These are phyloP conservation scores for Aspergillus candidus DNA, from an alignment of 2,329 filamentous ascomycete species.

Conservation along the genomic window DNA sequence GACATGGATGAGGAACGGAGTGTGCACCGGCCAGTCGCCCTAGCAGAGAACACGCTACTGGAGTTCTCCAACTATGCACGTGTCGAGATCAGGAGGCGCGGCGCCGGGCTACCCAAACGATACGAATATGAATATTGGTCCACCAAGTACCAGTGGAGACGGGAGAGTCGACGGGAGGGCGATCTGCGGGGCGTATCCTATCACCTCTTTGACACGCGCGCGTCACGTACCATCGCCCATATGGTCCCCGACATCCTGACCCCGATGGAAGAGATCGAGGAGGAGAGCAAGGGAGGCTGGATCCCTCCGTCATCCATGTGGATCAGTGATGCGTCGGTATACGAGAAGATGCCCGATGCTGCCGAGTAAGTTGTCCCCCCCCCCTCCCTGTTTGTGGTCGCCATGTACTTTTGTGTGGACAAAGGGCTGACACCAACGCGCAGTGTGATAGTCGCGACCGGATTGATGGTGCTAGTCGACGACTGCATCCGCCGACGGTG, in stretches of 20 bases:
- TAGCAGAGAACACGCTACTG: constrained; percentile 76
- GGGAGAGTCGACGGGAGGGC: constrained; percentile 62
- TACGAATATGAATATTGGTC: constrained; percentile 97
- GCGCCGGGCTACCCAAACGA: constrained; percentile 60
- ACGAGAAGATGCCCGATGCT: constrained; percentile 67
- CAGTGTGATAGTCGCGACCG: constrained; percentile 84
- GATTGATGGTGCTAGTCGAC: constrained; percentile 79
- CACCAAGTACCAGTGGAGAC: constrained; percentile 75
- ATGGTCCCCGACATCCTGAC: constrained; percentile 76
- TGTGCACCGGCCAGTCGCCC: constrained; percentile 29
- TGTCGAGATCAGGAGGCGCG: constrained; percentile 69
- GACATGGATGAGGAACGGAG: constrained; percentile 9
- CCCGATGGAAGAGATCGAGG: constrained; percentile 62
- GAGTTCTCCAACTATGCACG: constrained; percentile 98
- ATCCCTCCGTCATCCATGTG: constrained; percentile 85
- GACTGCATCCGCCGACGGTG: constrained; percentile 82
- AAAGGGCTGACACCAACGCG: constrained; percentile 7
- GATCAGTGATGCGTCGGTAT: constrained; percentile 69
- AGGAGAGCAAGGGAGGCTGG: constrained; percentile 78
- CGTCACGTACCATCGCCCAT: constrained; percentile 65
- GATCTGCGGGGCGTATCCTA: constrained; percentile 63
- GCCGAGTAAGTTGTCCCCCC: constrained; percentile 64
- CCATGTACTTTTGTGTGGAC: neutral
- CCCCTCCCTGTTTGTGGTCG: neutral
- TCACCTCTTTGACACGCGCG: constrained; percentile 67